Percentiles rank a stretch among this genome's conserved stretches.
Evolutionary conservation across 2,329 filamentous ascomycete species (phyloP).

Genomic region (Myotisia sp.): DNA sequence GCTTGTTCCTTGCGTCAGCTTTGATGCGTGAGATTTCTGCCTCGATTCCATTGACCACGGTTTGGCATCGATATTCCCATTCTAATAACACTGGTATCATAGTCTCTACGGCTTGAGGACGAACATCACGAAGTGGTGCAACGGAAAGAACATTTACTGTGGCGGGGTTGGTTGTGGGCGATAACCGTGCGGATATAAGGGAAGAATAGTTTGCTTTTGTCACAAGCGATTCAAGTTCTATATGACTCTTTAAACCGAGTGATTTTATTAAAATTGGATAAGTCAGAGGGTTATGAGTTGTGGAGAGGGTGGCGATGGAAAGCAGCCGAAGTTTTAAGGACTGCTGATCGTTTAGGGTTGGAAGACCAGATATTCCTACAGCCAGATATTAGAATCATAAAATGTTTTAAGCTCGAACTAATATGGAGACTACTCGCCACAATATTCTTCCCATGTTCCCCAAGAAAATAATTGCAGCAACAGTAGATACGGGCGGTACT

Average conservation of each 20-base stretch:
- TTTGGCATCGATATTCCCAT: constrained; percentile 68
- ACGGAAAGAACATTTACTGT: constrained; percentile 66
- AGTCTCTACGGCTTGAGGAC: constrained; percentile 53
- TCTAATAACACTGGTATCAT: constrained; percentile 54
- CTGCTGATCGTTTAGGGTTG: constrained; percentile 58
- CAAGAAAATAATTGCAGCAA: constrained; percentile 83
- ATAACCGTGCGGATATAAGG: constrained; percentile 67
- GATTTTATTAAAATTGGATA: constrained; percentile 55
- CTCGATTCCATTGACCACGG: constrained; percentile 61
- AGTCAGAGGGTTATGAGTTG: constrained; percentile 51
- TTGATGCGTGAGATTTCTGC: constrained; percentile 56
- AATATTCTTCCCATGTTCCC: constrained; percentile 74
- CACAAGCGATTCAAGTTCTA: constrained; percentile 71
- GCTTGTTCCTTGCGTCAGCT: constrained; percentile 40
- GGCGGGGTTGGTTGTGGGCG: constrained; percentile 66
- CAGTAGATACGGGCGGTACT: constrained; percentile 50
- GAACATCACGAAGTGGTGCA: constrained; percentile 72
- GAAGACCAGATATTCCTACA: constrained; percentile 44
- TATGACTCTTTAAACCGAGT: constrained; percentile 51
- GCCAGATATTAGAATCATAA: constrained; percentile 5
- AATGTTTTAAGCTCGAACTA: neutral
- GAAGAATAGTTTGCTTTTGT: constrained; percentile 78
- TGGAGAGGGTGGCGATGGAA: constrained; percentile 68
- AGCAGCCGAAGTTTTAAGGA: constrained; percentile 77
- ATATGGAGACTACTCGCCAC: constrained; percentile 29